These are phyloP conservation scores for Colletotrichum neosansevieriae DNA, from an alignment of 2,329 filamentous ascomycete species.

Conservation along the genomic window DNA sequence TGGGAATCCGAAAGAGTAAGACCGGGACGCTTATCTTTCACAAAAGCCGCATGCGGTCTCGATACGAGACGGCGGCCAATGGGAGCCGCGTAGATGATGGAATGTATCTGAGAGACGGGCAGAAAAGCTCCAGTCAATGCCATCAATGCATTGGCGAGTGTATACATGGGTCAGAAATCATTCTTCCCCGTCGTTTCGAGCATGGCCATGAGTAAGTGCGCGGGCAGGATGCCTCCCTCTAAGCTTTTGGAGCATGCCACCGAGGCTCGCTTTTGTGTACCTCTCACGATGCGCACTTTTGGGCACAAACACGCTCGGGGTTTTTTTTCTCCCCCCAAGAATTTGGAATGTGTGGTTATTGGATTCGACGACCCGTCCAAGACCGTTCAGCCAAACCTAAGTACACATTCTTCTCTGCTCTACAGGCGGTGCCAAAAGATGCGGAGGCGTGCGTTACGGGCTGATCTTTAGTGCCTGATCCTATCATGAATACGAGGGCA, in stretches of 20 bases:
- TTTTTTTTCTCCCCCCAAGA: no score
- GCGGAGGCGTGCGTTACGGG: slow-evolving; percentile 5
- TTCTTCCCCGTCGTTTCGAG: background rate
- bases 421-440: background rate
- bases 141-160: background rate
- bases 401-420: background rate
- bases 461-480: background rate
- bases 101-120: background rate
- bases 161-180: background rate
- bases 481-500: background rate
- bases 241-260: background rate
- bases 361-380: background rate
- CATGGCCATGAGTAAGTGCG: background rate
- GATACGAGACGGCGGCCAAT: slow-evolving; percentile 21
- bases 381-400: background rate
- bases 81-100: background rate
- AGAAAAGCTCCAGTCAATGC: background rate
- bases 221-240: background rate
- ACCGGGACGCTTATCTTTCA: background rate
- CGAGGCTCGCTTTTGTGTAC: background rate
- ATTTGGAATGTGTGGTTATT: background rate
- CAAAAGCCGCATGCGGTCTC: slow-evolving; percentile 11
- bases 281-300: background rate
- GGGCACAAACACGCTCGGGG: no score
- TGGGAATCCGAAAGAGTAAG: no score